Conservation (phyloP, 192 early-diverging fungal genomes). For the Lobulomyces angularis region DNA sequence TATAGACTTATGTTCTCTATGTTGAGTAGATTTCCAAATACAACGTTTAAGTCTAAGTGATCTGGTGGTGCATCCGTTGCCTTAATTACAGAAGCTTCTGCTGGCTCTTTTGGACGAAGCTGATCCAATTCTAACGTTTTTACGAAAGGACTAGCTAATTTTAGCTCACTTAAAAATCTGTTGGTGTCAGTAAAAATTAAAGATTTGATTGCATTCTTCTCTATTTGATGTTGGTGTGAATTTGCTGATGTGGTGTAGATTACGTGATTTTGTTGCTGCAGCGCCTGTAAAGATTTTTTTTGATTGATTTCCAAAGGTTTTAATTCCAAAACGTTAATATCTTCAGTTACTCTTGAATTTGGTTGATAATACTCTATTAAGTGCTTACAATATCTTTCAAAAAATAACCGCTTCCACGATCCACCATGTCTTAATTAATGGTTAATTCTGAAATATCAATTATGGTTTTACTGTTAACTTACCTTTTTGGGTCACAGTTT, state of each 20-base stretch:
- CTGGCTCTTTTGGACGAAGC: slow-evolving; percentile 1
- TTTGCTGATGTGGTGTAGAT: slow-evolving; percentile 9
- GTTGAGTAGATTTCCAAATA: slow-evolving; percentile 18
- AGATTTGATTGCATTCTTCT: neutral
- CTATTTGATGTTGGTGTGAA: slow-evolving; percentile 2
- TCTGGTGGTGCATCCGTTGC: slow-evolving; percentile 20
- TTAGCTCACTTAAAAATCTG: neutral
- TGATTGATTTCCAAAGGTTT: no score
- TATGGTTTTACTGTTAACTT: slow-evolving; percentile 5
- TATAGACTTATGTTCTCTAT: slow-evolving; percentile 22
- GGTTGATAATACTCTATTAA: no score
- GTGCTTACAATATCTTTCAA: no score
- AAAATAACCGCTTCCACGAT: slow-evolving; percentile 37
- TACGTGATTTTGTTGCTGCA: slow-evolving; percentile 18
- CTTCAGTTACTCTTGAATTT: no score
- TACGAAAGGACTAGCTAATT: slow-evolving; percentile 3
- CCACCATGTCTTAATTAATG: slow-evolving; percentile 11
- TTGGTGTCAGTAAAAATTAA: neutral
- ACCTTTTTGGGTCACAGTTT: slow-evolving; percentile 13
- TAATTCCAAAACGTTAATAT: no score
- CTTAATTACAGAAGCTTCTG: slow-evolving; percentile 14
- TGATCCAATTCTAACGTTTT: neutral
- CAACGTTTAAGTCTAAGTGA: slow-evolving; percentile 25
- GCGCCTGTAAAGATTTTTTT: no score
- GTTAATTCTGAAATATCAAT: neutral